Conservation (phyloP, 345 rosid genomes). For the Eucalyptus grandis region DNA sequence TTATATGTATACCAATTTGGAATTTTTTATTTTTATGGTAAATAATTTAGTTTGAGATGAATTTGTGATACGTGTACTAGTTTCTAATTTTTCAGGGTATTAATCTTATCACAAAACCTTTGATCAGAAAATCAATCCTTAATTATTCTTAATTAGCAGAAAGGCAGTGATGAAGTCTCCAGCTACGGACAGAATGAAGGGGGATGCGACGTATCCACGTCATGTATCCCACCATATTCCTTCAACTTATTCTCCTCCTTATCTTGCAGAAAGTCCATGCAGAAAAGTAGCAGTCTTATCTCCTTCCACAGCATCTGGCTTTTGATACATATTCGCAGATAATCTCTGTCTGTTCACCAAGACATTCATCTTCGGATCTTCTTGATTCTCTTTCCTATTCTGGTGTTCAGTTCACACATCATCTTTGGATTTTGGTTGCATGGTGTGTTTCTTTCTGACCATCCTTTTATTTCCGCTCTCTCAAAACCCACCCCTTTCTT, state of each 20-base stretch:
- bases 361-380: neutral
- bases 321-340: neutral
- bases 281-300: neutral
- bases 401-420: neutral
- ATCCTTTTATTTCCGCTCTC: neutral
- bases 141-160: neutral
- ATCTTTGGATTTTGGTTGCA: neutral
- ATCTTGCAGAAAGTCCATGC: neutral
- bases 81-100: too few relatives aligned
- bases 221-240: neutral
- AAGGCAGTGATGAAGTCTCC: neutral
- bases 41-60: rapidly evolving
- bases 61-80: too few relatives aligned
- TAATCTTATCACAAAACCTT: neutral
- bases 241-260: neutral
- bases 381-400: neutral
- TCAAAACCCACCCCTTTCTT: neutral
- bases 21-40: too few relatives aligned
- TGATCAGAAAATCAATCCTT: neutral
- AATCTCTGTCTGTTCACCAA: neutral
- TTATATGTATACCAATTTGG: too few relatives aligned
- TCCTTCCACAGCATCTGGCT: neutral
- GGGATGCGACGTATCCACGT: neutral
- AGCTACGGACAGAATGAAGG: neutral
- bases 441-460: neutral